A percentile compares a stretch with the other conserved stretches of the same genome.
phyloP scores from a whole-genome alignment of 1,139 yeast genomes.

The Zhuliangozyma blackwelliae region DNA sequence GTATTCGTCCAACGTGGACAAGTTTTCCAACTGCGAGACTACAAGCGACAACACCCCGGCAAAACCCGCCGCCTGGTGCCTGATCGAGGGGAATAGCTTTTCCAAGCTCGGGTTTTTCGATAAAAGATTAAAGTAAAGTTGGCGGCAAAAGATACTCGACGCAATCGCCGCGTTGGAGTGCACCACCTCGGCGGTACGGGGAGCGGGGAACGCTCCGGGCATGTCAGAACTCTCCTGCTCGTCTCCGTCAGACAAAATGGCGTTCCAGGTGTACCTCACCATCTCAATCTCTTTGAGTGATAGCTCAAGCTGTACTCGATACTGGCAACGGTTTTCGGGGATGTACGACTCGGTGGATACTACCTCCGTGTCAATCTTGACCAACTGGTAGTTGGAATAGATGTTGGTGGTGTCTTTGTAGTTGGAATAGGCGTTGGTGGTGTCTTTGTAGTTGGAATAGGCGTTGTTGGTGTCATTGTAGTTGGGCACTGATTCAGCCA shows the following conservation, averaged over 20 bases:
- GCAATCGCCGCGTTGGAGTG: slow-evolving; percentile 26
- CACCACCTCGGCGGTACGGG: slow-evolving; percentile 12
- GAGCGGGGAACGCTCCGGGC: slow-evolving; percentile 8
- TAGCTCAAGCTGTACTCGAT: slow-evolving; percentile 26
- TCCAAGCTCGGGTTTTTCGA: slow-evolving; percentile 52
- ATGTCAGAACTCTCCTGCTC: slow-evolving; percentile 14
- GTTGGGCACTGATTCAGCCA: too few species aligned
- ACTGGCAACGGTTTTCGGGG: slow-evolving; percentile 9
- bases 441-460: too few species aligned
- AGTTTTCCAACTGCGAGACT: slow-evolving; percentile 42
- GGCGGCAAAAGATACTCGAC: slow-evolving; percentile 54
- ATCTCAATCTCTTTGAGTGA: slow-evolving; percentile 34
- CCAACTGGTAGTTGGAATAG: slow-evolving; percentile 25
- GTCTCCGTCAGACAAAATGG: slow-evolving; percentile 40
- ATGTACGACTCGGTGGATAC: slow-evolving; percentile 38
- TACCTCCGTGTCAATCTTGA: slow-evolving; percentile 40
- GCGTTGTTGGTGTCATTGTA: too few species aligned
- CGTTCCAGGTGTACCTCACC: slow-evolving; percentile 42
- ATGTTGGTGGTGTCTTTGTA: slow-evolving; percentile 19
- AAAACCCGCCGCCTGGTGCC: slow-evolving; percentile 72
- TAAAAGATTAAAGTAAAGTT: slow-evolving; percentile 57
- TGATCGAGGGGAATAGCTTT: slow-evolving; percentile 57
- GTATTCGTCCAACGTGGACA: slow-evolving; percentile 50
- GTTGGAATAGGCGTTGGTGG: too few species aligned
- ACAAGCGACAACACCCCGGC: slow-evolving; percentile 76